Base-by-base conservation (phyloP, 2,329 filamentous ascomycete genomes). In the Fusarium chaquense region DNA sequence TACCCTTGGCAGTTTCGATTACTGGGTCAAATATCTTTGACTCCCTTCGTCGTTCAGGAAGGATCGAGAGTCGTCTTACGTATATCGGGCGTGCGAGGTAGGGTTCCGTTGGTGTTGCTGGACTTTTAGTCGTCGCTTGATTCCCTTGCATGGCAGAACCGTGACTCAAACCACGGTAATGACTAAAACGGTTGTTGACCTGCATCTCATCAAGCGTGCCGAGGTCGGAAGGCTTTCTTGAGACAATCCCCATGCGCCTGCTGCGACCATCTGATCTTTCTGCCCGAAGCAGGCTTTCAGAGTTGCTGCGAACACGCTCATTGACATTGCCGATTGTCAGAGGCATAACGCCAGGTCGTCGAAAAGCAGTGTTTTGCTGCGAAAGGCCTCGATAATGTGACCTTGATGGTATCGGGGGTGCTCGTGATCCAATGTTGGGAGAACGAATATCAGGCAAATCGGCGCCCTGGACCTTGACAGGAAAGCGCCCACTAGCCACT, bases 331-430 rank as follows among this genome's bases (percentile, higher is more conserved):
- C 89, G 57, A 92, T 90, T 4, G 90, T 89, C 45, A 89, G 75
- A 11, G 87, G 93, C 79, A 92, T 89, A n/a, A 93, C 86, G 3
- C 90, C 89, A 1, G 93, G 92, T 59, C 91, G 85, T 58, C 92
- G 88, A 46, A 89, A 82, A 8, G 87, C 82, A 3, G 86, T 82
- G 71, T 86, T 91, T 67, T 92, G 89, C 71, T 91, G 89, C 4
- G 91, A 93, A 5, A 91, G 82, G 2, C 90, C 90, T 32, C 94
- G 89, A 71, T 93, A 93, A 77, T 97, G 94, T 5, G 93, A 96
- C 43, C 80, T 75, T 6, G 88, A 87, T 0, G 93, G 93, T 63
- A 97, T 92, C 1, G 92, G 92, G 4, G 94, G 93, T 30, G 91
- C 86, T 35, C 91, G 87, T 10, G 72, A 54, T 22, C 84, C 82